Evolutionary conservation across 305 asterid genomes (phyloP).

Genomic region (Lippia alba): DNA sequence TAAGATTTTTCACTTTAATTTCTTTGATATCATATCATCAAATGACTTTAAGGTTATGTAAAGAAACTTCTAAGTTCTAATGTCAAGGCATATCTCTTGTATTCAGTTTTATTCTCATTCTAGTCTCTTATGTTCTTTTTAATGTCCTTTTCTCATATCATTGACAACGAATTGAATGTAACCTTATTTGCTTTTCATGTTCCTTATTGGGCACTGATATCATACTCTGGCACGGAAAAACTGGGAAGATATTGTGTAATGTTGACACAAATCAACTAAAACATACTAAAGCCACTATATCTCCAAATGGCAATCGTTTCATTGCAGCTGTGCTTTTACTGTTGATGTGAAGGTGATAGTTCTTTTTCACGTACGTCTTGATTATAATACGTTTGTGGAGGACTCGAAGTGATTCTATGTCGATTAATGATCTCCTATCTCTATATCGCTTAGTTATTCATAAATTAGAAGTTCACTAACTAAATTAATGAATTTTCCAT

Average conservation of each 20-base stretch:
- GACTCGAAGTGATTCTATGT: conserved; percentile 14
- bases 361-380: conserved; percentile 23
- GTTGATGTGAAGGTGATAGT: conserved; percentile 93
- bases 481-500: background rate
- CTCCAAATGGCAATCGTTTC: conserved; percentile 98
- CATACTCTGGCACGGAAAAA: conserved; percentile 87
- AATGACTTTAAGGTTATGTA: conserved; percentile 26
- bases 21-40: no score
- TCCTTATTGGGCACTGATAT: conserved; percentile 84
- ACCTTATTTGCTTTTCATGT: conserved; percentile 26
- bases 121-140: conserved; percentile 19
- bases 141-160: conserved; percentile 14
- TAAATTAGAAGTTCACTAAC: background rate
- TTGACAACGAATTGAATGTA: background rate
- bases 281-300: conserved; percentile 94
- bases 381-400: conserved; percentile 7
- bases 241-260: conserved; percentile 82
- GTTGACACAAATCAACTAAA: conserved; percentile 97
- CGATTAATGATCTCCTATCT: background rate
- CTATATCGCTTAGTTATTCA: background rate
- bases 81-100: background rate
- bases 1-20: no score
- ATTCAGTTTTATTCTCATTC: conserved; percentile 9
- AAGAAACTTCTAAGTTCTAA: conserved; percentile 26
- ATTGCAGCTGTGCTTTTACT: conserved; percentile 99